Evolutionary conservation across 345 rosid genomes (phyloP), one percentile per base, ranked within the genome.

Genomic region (Carallia pectinifolia): DNA sequence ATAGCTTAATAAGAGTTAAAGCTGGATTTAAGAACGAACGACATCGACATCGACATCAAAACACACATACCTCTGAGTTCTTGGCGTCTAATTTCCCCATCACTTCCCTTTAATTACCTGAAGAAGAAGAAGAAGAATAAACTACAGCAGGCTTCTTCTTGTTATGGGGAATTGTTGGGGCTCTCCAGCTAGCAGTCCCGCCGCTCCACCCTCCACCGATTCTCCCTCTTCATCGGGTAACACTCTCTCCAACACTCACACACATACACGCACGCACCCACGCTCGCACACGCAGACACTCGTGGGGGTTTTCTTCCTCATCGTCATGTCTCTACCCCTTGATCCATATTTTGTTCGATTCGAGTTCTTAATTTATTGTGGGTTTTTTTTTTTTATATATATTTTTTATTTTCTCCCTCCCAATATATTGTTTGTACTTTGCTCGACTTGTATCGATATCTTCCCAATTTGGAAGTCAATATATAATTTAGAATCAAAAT

Each of bases 141-240:
- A 44, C 50, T 5, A 12, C 16, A 44, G 50, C 50, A 13, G 1
- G 16, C 34, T 33, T 33, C 34, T 33, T 33, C 2, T 33, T 33
- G 34, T 33, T 33, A 33, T 88, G 94, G 93, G 92, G 62, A 83
- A 50, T 75, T 93, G 97, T 66, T 93, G 96, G 85, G 67, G 84
- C 55, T 86, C 85, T 73, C 44, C 70, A 55, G 79, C 85, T 77
- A 73, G 67, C 62, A 60, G 77, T 80, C 78, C 83, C 65, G 3
- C 66, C 38, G 65, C 89, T 17, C 80, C 89, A 50, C 62, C 73
- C 61, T 69, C 92, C 44, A 86, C 92, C 55, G 85, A 76, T 77
- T 79, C 77, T 71, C 75, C 84, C 68, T 82, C 86, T 66, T 76
- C 91, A 82, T 12, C 50, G 5, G 91, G 97, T 87, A 80, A 30